Evolutionary conservation across 129 eudicot species (phyloP).

Genomic region (Rutidosis leptorrhynchoides): DNA sequence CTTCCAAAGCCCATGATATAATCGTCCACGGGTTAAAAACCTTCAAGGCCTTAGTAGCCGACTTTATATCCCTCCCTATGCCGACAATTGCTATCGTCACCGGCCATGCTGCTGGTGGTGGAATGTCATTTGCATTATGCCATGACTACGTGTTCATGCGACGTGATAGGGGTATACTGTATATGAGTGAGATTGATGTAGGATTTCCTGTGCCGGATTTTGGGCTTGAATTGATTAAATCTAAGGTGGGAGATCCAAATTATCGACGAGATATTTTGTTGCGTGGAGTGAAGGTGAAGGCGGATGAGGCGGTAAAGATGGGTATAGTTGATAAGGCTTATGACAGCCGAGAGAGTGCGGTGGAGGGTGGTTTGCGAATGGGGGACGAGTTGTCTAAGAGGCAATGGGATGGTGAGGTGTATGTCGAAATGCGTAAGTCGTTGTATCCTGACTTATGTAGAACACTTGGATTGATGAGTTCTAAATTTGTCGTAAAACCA

Average conservation of each 20-base stretch:
- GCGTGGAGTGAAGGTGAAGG: too few species aligned
- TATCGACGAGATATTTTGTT: too few species aligned
- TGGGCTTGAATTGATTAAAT: not conserved
- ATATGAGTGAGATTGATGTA: constrained; percentile 69
- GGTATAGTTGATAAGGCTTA: not conserved
- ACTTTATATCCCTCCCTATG: constrained; percentile 52
- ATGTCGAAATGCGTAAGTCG: not conserved
- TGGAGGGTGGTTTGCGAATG: too few species aligned
- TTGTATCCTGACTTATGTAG: not conserved
- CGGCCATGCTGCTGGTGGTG: constrained; percentile 74
- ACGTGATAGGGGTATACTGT: constrained; percentile 27
- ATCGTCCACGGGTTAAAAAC: constrained; percentile 33
- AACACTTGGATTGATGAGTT: not conserved
- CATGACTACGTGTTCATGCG: constrained; percentile 68
- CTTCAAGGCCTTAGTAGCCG: constrained; percentile 39
- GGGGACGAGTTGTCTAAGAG: not conserved
- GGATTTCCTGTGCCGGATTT: not conserved
- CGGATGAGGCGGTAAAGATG: not conserved
- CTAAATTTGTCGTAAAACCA: not conserved
- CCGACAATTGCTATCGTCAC: constrained; percentile 63
- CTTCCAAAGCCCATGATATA: too few species aligned
- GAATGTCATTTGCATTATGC: constrained; percentile 47
- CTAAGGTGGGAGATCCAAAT: not conserved
- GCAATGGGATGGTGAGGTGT: not conserved
- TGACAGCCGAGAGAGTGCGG: not conserved